Base-by-base conservation (phyloP, 2,329 filamentous ascomycete genomes). In the Fusarium fracticaudum region DNA sequence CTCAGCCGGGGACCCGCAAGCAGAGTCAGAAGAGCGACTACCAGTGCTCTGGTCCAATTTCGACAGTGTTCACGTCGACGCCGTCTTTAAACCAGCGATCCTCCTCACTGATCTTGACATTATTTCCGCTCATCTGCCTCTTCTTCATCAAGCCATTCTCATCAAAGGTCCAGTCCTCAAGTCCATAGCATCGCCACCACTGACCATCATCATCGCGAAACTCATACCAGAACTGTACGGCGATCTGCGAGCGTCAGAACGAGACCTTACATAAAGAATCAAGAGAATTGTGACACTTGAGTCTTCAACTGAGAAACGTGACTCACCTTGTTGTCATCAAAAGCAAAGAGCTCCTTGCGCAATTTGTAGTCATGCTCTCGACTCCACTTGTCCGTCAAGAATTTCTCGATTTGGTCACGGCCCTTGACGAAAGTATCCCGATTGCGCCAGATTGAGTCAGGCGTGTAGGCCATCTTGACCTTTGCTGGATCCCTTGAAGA, bases 171-270 rank as follows among this genome's bases (percentile, higher is more conserved):
- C 92, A 94, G 79, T 94, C 92, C 79, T 94, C 92, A 17, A 97
- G 87, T 0, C 94, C 94, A 78, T 97, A 97, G 50, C 92, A 95
- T n/a, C 94, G 87, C 87, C 92, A 95, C 94, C 94, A 97, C 80
- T 94, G 91, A 43, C 92, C 91, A 4, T 86, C 76, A 13, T 83
- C 83, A 77, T 96, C 93, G 72, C 91, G 88, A 83, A 91, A 95
- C 82, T 97, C 92, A 78, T 96, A 97, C 94, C 94, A 97, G 81
- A 96, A 97, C 79, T 97, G 94, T 29, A 97, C 94, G 2, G 94
- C 94, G 73, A 95, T 96, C 82, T 90, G 6, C 15, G 29, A 11
- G 2, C 2, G 53, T 48, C 45, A 64, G 47, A n/a, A 59, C 17
- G 2, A 26, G 15, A 17, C 17, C 4, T 14, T 5, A 6, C 2